Percentiles rank a stretch among this genome's conserved stretches.
Conservation (phyloP, 371 early-diverging fungal species). For the Smittium mucronatum region DNA sequence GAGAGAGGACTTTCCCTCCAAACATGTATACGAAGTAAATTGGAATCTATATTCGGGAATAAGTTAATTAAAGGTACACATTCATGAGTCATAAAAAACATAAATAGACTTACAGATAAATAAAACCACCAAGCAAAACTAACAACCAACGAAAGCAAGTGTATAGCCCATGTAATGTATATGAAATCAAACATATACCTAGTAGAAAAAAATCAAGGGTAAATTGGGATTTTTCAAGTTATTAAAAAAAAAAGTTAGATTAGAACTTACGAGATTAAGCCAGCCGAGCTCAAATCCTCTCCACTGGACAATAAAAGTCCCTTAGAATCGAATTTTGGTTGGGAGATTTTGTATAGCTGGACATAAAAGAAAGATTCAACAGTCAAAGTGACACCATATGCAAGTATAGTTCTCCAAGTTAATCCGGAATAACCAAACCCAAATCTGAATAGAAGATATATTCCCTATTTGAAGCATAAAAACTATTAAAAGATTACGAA, state of each 20-base stretch:
- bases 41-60: slow-evolving; percentile 35
- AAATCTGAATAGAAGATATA: slow-evolving; percentile 22
- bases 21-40: slow-evolving; percentile 45
- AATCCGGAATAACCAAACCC: slow-evolving; percentile 16
- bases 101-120: slow-evolving; percentile 21
- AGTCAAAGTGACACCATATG: slow-evolving; percentile 17
- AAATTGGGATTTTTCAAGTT: neutral
- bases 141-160: slow-evolving; percentile 51
- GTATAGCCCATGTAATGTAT: slow-evolving; percentile 69
- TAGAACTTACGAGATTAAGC: slow-evolving; percentile 42
- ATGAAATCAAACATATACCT: slow-evolving; percentile 69
- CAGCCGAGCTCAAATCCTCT: slow-evolving; percentile 57
- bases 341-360: slow-evolving; percentile 21
- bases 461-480: slow-evolving; percentile 4
- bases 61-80: too few species aligned
- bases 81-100: neutral
- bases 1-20: slow-evolving; percentile 40
- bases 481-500: neutral
- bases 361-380: slow-evolving; percentile 20
- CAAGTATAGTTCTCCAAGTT: slow-evolving; percentile 13
- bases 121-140: slow-evolving; percentile 58
- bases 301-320: slow-evolving; percentile 48
- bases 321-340: slow-evolving; percentile 41
- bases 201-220: neutral
- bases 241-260: neutral